Percentiles rank a stretch among this genome's conserved stretches.
Evolutionary conservation across 129 eudicot genomes (phyloP).

Genomic region (Deinandra increscens): DNA sequence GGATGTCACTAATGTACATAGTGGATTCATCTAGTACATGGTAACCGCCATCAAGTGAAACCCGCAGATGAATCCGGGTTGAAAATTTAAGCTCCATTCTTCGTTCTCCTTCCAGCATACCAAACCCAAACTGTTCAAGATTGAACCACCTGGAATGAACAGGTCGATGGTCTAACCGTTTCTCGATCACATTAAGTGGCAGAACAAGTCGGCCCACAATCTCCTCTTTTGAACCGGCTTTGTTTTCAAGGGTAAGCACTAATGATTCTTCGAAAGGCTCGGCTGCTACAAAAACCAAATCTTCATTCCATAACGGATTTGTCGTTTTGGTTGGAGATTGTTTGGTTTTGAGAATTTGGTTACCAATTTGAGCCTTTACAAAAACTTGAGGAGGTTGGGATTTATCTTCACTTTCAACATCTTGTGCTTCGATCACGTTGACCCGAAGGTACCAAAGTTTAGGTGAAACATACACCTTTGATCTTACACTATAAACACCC

Average conservation of each 20-base stretch:
- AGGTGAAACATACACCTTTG: slow-evolving; percentile 89
- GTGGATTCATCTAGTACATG: slow-evolving; percentile 95
- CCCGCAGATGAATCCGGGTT: slow-evolving; percentile 76
- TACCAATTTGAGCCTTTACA: slow-evolving; percentile 77
- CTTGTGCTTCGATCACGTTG: slow-evolving; percentile 90
- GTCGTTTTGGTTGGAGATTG: slow-evolving; percentile 47
- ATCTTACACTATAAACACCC: slow-evolving; percentile 63
- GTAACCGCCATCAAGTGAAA: slow-evolving; percentile 88
- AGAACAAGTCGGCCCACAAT: slow-evolving; percentile 55
- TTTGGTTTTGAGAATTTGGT: slow-evolving; percentile 66
- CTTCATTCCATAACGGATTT: slow-evolving; percentile 88
- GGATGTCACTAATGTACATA: slow-evolving; percentile 76
- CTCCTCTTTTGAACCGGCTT: slow-evolving; percentile 61
- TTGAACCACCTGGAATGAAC: slow-evolving; percentile 86
- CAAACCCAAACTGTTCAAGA: slow-evolving; percentile 75
- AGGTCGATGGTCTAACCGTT: slow-evolving; percentile 70
- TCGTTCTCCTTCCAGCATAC: slow-evolving; percentile 71
- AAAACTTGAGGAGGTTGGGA: slow-evolving; percentile 67
- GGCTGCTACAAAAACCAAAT: slow-evolving; percentile 79
- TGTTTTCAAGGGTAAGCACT: slow-evolving; percentile 66
- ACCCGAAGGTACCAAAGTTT: slow-evolving; percentile 92
- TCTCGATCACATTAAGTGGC: slow-evolving; percentile 56
- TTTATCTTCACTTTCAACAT: slow-evolving; percentile 65
- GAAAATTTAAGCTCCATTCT: slow-evolving; percentile 80
- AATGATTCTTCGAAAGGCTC: slow-evolving; percentile 90